Base-by-base conservation (phyloP, 2,329 filamentous ascomycete genomes). In the Exophiala spinifera region DNA sequence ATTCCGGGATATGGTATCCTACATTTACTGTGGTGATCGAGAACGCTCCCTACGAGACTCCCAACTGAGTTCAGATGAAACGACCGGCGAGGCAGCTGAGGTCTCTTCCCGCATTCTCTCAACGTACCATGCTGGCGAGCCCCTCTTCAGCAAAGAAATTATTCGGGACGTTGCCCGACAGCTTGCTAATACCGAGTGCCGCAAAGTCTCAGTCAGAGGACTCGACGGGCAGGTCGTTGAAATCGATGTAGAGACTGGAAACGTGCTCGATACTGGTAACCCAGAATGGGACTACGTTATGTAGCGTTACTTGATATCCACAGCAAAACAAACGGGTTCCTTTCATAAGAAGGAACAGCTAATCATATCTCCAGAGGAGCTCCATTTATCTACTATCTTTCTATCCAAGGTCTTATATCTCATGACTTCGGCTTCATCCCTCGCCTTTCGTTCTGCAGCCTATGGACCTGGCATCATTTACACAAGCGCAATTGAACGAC, bases 211-310 rank as follows among this genome's bases (percentile, higher is more conserved):
- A 19, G 44, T 46, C 5, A 28, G 19, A 46, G 44, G 44, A 25
- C 44, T 46, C 21, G 44, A 46, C 21, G 44, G 44, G 33, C n/a
- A 31, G 14, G 14, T 11, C 10, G 44, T 46, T 19, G 44, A 46
- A 31, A 31, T 46, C 21, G 44, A 46, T 19, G 10, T 46, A 46
- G 44, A 46, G 33, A 46, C 44, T 6, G 44, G 44, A 25, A 21
- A 46, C 14, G 14, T 46, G 11, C 33, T 19, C 15, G 44, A 46
- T 46, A 11, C 19, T 5, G 44, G n/a, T 46, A 23, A 46, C 13
- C n/a, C n/a, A n/a, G 44, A 15, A 1, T 46, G n/a, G 14, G 14
- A 46, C 21, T 46, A 13, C 21, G 21, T 46, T 31, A 46, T 46
- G 44, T 28, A n/a, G 21, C 19, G 44, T 46, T 15, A 8, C 31